A percentile compares a stretch with the other conserved stretches of the same genome.
phyloP scores from a whole-genome alignment of 2,329 filamentous ascomycete genomes.

The Diaporthe sp. region DNA sequence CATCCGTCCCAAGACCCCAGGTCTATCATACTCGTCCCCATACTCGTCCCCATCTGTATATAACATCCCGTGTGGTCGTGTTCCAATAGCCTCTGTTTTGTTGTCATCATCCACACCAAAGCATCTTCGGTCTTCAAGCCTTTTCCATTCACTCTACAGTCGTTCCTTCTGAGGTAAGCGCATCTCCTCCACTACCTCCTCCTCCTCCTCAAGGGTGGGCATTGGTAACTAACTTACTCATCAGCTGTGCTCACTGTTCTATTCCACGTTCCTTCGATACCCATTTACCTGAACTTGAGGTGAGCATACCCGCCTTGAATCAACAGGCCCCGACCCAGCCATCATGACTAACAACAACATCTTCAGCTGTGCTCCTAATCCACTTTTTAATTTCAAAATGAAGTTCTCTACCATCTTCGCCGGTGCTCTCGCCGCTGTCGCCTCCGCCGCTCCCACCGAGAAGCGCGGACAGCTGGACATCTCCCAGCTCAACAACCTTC shows the following conservation, averaged over 20 bases:
- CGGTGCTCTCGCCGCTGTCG: slow-evolving; percentile 56
- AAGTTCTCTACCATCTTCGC: slow-evolving; percentile 58
- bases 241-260: slow-evolving; percentile 61
- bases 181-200: not conserved
- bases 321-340: slow-evolving; percentile 37
- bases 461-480: slow-evolving; percentile 52
- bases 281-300: slow-evolving; percentile 50
- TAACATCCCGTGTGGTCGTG: slow-evolving; percentile 47
- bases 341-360: not conserved
- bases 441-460: slow-evolving; percentile 54
- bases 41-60: slow-evolving; percentile 43
- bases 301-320: not conserved
- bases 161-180: slow-evolving; percentile 58
- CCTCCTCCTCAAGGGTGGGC: not conserved
- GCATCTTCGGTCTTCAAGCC: slow-evolving; percentile 43
- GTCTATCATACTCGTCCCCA: slow-evolving; percentile 6
- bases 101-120: slow-evolving; percentile 48
- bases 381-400: slow-evolving; percentile 53
- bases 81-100: slow-evolving; percentile 39
- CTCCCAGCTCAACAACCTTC: slow-evolving; percentile 52
- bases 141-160: slow-evolving; percentile 51
- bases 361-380: slow-evolving; percentile 55
- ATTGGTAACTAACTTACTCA: slow-evolving; percentile 38
- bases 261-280: slow-evolving; percentile 52
- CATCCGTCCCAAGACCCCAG: slow-evolving; percentile 33